Percentiles rank a stretch among this genome's conserved stretches.
Conservation (phyloP, 2,329 filamentous ascomycete species). For the Xylariaceae sp. region DNA sequence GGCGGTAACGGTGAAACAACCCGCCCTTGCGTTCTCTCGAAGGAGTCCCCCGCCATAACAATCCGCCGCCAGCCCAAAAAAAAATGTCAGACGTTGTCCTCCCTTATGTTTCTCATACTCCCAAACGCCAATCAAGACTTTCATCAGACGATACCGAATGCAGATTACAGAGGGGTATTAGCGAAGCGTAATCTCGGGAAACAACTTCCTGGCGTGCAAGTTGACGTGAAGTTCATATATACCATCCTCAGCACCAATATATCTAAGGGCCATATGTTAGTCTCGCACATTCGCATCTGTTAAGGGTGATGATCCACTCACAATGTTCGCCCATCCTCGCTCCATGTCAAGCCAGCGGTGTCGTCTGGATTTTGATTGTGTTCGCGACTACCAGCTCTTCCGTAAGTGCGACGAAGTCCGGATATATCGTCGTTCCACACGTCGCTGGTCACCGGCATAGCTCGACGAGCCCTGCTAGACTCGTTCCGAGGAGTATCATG, state of each 20-base stretch:
- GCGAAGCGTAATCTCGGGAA: conserved; percentile 57
- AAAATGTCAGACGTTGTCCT: background rate
- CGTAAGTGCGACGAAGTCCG: conserved; percentile 31
- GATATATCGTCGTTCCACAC: conserved; percentile 36
- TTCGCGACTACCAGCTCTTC: conserved; percentile 37
- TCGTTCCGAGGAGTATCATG: conserved; percentile 35
- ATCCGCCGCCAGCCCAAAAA: conserved; percentile 5
- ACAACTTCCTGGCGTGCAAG: conserved; percentile 60
- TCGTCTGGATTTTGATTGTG: conserved; percentile 55
- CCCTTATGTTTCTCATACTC: conserved; percentile 14
- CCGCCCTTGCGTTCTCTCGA: background rate
- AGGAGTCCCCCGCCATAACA: background rate
- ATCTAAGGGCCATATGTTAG: conserved; percentile 45
- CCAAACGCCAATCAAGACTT: conserved; percentile 13
- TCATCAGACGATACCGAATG: conserved; percentile 2
- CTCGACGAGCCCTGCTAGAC: conserved; percentile 33
- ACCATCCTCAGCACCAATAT: conserved; percentile 69
- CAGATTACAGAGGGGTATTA: conserved; percentile 36
- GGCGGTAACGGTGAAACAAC: background rate
- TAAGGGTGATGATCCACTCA: conserved; percentile 43
- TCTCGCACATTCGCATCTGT: conserved; percentile 22
- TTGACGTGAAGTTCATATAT: conserved; percentile 76
- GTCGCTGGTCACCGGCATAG: conserved; percentile 37
- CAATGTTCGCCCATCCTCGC: conserved; percentile 61
- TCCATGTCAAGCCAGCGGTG: conserved; percentile 65